phyloP scores from a whole-genome alignment of 805 yeast species.

The Lachancea thermotolerans region DNA sequence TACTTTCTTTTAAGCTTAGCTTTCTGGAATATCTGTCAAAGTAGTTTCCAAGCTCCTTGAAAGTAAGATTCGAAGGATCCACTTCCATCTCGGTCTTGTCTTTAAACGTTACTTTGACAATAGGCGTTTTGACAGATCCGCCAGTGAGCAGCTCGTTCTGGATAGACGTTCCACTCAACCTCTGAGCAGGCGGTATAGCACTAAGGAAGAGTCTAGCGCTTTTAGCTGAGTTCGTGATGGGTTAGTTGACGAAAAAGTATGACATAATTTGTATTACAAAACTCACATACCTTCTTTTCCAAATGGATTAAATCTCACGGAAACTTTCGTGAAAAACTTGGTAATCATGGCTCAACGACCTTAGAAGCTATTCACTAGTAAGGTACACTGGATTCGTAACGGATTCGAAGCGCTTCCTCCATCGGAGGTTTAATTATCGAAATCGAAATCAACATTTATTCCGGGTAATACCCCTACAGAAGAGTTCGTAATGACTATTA shows the following conservation, averaged over 20 bases:
- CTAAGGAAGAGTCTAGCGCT: constrained; percentile 74
- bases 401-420: not conserved
- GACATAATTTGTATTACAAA: not conserved
- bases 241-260: constrained; percentile 1
- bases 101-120: constrained; percentile 69
- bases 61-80: constrained; percentile 52
- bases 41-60: constrained; percentile 55
- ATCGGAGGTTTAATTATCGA: not conserved
- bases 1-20: constrained; percentile 66
- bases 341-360: constrained; percentile 58
- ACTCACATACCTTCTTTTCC: constrained; percentile 47
- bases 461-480: not conserved
- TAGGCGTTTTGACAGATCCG: constrained; percentile 43
- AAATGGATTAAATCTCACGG: constrained; percentile 74
- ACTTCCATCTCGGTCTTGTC: constrained; percentile 67
- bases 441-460: not conserved
- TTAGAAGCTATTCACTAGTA: not conserved
- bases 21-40: constrained; percentile 81
- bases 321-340: constrained; percentile 73
- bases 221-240: constrained; percentile 41
- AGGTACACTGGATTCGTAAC: not conserved
- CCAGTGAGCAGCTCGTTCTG: constrained; percentile 54
- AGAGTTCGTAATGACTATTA: too few relatives aligned
- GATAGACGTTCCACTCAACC: constrained; percentile 48
- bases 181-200: constrained; percentile 70